Conservation (phyloP, 805 yeast species). For the Deakozyma indianensis region DNA sequence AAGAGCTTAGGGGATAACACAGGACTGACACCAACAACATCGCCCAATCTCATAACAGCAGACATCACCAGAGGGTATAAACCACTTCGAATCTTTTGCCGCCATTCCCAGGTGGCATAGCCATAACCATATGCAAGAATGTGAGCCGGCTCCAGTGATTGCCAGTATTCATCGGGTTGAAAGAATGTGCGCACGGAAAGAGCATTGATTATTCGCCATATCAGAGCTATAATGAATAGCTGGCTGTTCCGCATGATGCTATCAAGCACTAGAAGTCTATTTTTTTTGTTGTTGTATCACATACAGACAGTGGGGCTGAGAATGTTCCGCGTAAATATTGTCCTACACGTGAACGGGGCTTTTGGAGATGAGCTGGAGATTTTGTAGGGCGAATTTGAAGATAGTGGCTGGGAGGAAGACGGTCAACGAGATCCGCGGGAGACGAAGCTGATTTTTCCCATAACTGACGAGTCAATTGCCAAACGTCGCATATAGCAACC, state of each 20-base stretch:
- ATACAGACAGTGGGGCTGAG: too few relatives aligned
- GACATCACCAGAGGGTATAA: conserved; percentile 67
- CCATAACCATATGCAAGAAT: conserved; percentile 62
- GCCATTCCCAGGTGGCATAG: conserved; percentile 91
- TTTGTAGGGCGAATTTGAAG: too few relatives aligned
- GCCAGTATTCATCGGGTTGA: conserved; percentile 96
- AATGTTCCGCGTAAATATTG: too few relatives aligned
- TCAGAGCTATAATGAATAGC: conserved; percentile 15
- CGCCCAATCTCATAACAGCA: conserved; percentile 25
- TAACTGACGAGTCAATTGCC: too few relatives aligned
- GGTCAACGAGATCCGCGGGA: too few relatives aligned
- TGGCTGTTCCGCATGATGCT: neutral
- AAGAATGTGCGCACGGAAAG: conserved; percentile 58
- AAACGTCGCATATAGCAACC: too few relatives aligned
- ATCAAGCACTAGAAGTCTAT: too few relatives aligned
- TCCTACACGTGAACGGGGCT: too few relatives aligned
- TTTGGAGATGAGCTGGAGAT: too few relatives aligned
- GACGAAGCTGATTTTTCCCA: too few relatives aligned
- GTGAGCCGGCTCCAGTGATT: conserved; percentile 87
- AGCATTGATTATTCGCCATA: conserved; percentile 47
- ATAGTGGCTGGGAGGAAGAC: too few relatives aligned
- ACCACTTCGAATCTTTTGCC: conserved; percentile 54
- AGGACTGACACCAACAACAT: conserved; percentile 16
- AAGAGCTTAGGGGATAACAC: conserved; percentile 42
- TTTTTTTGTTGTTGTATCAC: too few relatives aligned